Evolutionary conservation across 805 yeast species (phyloP), one percentile per base, ranked within the genome.

Genomic region (Zygotorulaspora danielsina): DNA sequence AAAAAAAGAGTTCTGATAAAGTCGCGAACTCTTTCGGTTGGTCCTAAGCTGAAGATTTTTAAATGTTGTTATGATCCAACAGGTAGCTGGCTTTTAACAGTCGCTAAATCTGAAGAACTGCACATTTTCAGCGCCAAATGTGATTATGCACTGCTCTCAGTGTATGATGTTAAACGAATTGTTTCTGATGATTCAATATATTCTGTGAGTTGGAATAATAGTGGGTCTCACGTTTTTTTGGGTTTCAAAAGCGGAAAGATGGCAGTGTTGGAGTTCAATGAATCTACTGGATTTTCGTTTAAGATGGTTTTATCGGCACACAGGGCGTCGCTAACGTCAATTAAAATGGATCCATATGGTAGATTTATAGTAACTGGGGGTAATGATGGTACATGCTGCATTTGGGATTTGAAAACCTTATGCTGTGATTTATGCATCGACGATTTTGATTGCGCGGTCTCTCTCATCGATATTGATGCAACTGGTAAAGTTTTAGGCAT

Each of bases 321-420:
- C 49, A 63, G 75, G 28, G 71, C 80, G 1, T 61, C 78, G 1
- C 69, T 75, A 3, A 69, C 74, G 2, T 51, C 71, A 20, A 41
- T 77, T 10, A 60, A 61, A 12, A 57, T 76, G 36, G 83, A 77
- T 49, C 79, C 81, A 3, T 52, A 66, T 35, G 86, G 81, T 0
- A 49, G 60, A 16, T 72, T 57, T 47, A 41, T 81, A 8, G 70
- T 72, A 2, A 71, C 70, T 2, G 86, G 84, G 0, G 66, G 80
- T 13, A 34, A 41, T 6, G 63, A 58, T 42, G 61, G 63, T 6
- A 44, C 49, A 9, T 52, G 57, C 13, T 42, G 47, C 3, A 25
- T 51, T 9, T 59, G 64, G 64, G 48, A 49, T 18, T 13, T 50
- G 9, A 18, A 44, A 2, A 37, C 45, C 1, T 38, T 59, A 38